Evolutionary conservation across 352 stramenopile species (phyloP), one percentile per base, ranked within the genome.

Genomic region (Globisporangium spinosum): DNA sequence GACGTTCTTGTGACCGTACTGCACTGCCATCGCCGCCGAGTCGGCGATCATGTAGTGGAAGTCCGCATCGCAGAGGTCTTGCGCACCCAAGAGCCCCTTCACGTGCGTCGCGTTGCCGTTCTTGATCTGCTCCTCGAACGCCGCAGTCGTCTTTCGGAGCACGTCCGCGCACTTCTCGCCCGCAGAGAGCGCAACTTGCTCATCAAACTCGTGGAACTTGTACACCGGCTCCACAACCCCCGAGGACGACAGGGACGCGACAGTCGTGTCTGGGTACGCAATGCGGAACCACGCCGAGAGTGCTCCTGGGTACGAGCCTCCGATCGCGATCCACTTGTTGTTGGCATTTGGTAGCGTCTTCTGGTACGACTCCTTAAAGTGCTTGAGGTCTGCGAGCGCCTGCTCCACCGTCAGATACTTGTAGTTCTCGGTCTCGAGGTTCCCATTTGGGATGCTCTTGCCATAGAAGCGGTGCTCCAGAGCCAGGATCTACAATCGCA

Each of bases 21-120:
- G 89, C 38, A 94, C 87, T 4, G 83, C 85, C 89, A 97, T 97
- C 1, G 89, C 87, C 20, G 89, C 88, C 22, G 87, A 74, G 69
- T 96, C 89, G 8, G 89, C 89, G 57, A 96, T 77, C 89, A 97
- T 97, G 76, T 97, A 97, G 73, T 93, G 93, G 69, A 97, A 97
- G 64, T 96, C 89, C 15, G 77, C 72, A 34, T 93, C 83, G 8
- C 61, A 73, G 34, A 96, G 70, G 12, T 69, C 75, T 32, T 87
- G 47, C 1, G 85, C 84, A 15, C 88, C 84, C 34, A 97, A 77
- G 12, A 95, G 65, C 25, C 40, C 68, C 62, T 92, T 92, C 55
- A 90, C 86, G 12, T 51, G 67, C 9, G 84, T 88, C 38, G 67
- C 77, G 54, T 89, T 91, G 32, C 74, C 76, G 23, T 69, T 64